A percentile compares a stretch with the other conserved stretches of the same genome.
Evolutionary conservation across 1,284 basidiomycete species (phyloP).

Genomic region (Xerocomus nothofagi): DNA sequence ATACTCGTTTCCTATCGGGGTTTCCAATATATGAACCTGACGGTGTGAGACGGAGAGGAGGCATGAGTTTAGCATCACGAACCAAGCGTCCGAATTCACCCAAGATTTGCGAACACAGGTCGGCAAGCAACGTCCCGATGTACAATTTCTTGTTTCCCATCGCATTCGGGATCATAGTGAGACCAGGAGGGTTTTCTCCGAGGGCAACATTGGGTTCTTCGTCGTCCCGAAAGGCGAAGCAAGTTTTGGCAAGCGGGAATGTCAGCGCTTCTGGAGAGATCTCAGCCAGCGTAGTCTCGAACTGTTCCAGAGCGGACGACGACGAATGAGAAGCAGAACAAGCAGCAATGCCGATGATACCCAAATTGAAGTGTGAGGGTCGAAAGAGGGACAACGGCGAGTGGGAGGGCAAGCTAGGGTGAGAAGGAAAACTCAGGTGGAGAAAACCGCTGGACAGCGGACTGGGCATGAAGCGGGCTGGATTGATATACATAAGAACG

Average conservation of each 20-base stretch:
- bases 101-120: slow-evolving; percentile 82
- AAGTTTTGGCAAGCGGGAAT: slow-evolving; percentile 74
- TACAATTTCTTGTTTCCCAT: slow-evolving; percentile 82
- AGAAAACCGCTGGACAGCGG: slow-evolving; percentile 73
- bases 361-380: slow-evolving; percentile 76
- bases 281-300: slow-evolving; percentile 59
- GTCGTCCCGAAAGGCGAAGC: slow-evolving; percentile 78
- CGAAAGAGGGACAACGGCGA: slow-evolving; percentile 63
- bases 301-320: slow-evolving; percentile 60
- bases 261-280: slow-evolving; percentile 64
- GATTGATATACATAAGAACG: slow-evolving; percentile 9
- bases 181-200: slow-evolving; percentile 57
- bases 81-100: slow-evolving; percentile 81
- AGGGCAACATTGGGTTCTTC: slow-evolving; percentile 58
- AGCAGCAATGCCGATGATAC: slow-evolving; percentile 74
- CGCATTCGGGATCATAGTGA: slow-evolving; percentile 74
- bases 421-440: slow-evolving; percentile 70
- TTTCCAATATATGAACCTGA: slow-evolving; percentile 67
- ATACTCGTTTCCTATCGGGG: slow-evolving; percentile 72
- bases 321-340: slow-evolving; percentile 60
- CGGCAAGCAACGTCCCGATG: slow-evolving; percentile 82
- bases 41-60: slow-evolving; percentile 8
- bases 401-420: slow-evolving; percentile 63
- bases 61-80: slow-evolving; percentile 23
- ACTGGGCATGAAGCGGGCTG: slow-evolving; percentile 81